phyloP scores from a whole-genome alignment of 2,329 filamentous ascomycete genomes.

The Fusarium xyrophilum region DNA sequence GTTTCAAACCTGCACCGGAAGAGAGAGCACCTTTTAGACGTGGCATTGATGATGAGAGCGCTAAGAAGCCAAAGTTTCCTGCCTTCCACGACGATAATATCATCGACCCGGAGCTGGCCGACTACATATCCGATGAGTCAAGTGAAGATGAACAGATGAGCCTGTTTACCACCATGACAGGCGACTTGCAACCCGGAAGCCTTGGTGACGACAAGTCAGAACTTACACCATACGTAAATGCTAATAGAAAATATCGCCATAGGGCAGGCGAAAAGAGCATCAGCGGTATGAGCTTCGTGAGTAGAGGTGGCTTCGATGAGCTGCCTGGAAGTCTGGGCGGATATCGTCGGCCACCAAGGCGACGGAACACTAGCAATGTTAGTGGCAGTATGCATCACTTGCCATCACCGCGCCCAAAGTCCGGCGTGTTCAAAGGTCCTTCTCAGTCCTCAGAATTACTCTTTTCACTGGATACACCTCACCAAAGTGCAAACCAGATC shows the following conservation, averaged over 20 bases:
- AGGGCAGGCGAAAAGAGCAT: conserved; percentile 79
- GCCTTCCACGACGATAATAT: conserved; percentile 99
- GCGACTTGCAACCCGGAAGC: conserved; percentile 68
- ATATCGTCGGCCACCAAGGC: conserved; percentile 68
- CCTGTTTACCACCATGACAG: conserved; percentile 79
- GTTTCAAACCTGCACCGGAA: conserved; percentile 74
- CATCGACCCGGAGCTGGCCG: conserved; percentile 93
- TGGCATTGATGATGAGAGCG: conserved; percentile 68
- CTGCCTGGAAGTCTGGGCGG: conserved; percentile 63
- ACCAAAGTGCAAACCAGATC: conserved; percentile 56
- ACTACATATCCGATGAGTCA: conserved; percentile 94
- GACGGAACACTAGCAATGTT: conserved; percentile 83
- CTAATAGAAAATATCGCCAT: conserved; percentile 75
- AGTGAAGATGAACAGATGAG: conserved; percentile 92
- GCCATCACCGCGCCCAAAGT: conserved; percentile 74
- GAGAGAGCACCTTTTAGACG: conserved; percentile 90
- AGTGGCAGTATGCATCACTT: conserved; percentile 73
- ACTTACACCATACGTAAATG: conserved; percentile 74
- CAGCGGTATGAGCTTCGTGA: conserved; percentile 72
- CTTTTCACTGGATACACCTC: conserved; percentile 55
- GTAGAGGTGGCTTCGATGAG: conserved; percentile 71
- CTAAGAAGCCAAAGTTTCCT: conserved; percentile 72
- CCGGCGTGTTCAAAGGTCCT: conserved; percentile 63
- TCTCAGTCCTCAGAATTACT: conserved; percentile 60
- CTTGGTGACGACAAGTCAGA: conserved; percentile 77